Evolutionary conservation across 129 eudicot species (phyloP), one percentile per base, ranked within the genome.

Genomic region (Pulicaria dysenterica): DNA sequence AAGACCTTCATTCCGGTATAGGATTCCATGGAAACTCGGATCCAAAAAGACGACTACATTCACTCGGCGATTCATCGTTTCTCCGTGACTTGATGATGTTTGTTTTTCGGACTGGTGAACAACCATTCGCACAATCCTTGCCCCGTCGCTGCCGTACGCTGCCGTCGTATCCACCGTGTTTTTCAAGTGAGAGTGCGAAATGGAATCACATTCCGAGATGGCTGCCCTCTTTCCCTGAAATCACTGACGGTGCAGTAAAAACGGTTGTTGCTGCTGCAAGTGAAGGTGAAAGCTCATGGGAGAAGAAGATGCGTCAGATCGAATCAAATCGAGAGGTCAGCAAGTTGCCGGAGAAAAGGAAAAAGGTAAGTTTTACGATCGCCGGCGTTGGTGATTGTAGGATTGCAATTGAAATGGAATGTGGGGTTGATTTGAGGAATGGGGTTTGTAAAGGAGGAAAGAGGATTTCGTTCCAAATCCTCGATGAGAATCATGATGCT

Each of bases 161-260:
- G 8, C 17, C 64, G 44, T 7, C 64, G 14, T 42, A 42, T 70
- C 47, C 39, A 42, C 37, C 67, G 69, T 14, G 48, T 41, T 15
- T 53, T n/a, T 37, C 40, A 61, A 34, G 46, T 8, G 69, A 54
- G 73, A 58, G 37, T 46, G 31, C 51, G 12, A 63, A 63, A 64
- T 63, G 54, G 77, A 67, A 64, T 34, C 86, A 86, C 59, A 70
- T 89, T 65, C 96, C 96, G 68, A 67, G 73, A 43, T 89, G 96
- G 96, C 42, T 89, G 71, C 92, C 96, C 38, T 78, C 0, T 41
- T 70, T 84, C 39, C 90, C 90, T 36, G 42, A 41, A 59, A 70
- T 37, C 7, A 41, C 31, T 15, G 51, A 58, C 15, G 31, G 7
- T 8, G 84, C 46, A 16, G 74, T 19, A 65, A 43, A 42, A 42